A percentile compares a stretch with the other conserved stretches of the same genome.
These are phyloP conservation scores for Daphne laureola DNA, from an alignment of 441 rosid genomes.

Conservation along the genomic window DNA sequence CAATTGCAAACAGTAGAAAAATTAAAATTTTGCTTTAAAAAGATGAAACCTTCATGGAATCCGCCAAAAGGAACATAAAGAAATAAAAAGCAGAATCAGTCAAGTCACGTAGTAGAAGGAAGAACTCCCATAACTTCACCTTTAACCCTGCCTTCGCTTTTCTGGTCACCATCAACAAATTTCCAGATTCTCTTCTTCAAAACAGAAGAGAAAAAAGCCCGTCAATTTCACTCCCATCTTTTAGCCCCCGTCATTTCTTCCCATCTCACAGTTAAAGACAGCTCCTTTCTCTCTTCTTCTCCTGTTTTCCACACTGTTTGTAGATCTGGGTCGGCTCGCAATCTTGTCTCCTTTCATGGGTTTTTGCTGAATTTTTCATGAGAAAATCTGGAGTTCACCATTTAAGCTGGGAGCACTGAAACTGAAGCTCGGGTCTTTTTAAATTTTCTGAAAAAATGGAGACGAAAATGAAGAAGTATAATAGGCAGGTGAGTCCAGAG, in stretches of 20 bases:
- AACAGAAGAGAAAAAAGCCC: constrained; percentile 2
- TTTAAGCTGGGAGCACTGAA: constrained; percentile 5
- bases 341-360: too few species aligned
- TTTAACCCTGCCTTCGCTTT: neutral
- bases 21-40: neutral
- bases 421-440: constrained; percentile 15
- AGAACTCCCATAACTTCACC: neutral
- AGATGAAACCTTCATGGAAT: constrained; percentile 16
- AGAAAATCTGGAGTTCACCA: neutral
- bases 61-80: constrained; percentile 14
- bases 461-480: constrained; percentile 58
- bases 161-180: constrained; percentile 9
- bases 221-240: neutral
- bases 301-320: neutral
- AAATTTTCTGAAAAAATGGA: constrained; percentile 39
- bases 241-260: neutral
- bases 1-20: too few species aligned
- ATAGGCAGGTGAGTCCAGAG: constrained; percentile 75
- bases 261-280: neutral
- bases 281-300: neutral
- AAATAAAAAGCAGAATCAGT: neutral
- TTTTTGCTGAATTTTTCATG: neutral
- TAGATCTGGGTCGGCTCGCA: constrained; percentile 12
- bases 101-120: neutral
- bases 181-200: constrained; percentile 10